Base-by-base conservation (phyloP, 805 yeast genomes). In the Candida saitoana region DNA sequence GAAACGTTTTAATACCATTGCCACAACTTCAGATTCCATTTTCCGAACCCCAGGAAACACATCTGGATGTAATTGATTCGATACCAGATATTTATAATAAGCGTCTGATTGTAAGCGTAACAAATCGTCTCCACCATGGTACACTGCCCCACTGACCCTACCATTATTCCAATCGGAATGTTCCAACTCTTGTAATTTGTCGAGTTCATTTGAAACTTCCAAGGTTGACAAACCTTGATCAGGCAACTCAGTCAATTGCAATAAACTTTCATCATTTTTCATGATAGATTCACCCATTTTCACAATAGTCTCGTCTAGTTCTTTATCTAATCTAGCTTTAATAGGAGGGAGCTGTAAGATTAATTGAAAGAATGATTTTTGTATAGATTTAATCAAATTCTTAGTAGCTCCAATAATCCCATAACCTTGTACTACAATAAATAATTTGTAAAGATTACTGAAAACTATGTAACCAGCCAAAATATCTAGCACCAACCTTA, bases 51-150 rank as follows among this genome's bases (percentile, higher is more conserved):
- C 98, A 0, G 98, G 99, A 57, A 91, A 91, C 3, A 89, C 93
- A 63, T 91, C 98, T 0, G 99, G 99, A 60, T 91, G 99, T 39
- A 91, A 70, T 64, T 93, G 99, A 64, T 93, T 91, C 2, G 97
- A 88, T 18, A 90, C 89, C 4, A 93, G 79, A 60, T 78, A 90
- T 55, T 76, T 75, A 40, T 79, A 76, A 60, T 79, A 90, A 0
- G 96, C 93, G 42, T 74, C 63, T 6, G 93, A 67, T 63, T 93
- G 98, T 29, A 93, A 67, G 30, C 74, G 67, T 30, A 85, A 71
- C 41, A 91, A 63, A 24, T 85, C 87, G n/a, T 73, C 68, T 11
- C 97, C 97, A 22, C 98, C 97, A 54, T 93, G 98, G 55, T 91
- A 91, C 8, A 91, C 97, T 0, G 97, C 98, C 4, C 99, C 99